phyloP scores from a whole-genome alignment of 2,329 filamentous ascomycete species.

The Apiospora arundinis region DNA sequence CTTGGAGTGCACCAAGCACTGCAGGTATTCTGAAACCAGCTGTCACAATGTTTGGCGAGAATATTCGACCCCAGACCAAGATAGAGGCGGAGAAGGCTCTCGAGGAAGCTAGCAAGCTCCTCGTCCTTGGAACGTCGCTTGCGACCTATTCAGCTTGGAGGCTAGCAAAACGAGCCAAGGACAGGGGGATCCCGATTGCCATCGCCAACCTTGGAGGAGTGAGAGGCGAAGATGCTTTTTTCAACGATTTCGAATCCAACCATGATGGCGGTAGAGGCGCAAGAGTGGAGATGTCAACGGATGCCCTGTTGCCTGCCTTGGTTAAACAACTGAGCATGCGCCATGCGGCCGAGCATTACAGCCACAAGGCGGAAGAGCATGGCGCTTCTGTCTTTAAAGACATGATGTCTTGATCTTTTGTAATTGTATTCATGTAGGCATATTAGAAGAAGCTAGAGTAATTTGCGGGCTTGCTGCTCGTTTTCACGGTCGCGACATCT shows the following conservation, averaged over 20 bases:
- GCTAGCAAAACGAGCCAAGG: constrained; percentile 81
- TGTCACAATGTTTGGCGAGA: constrained; percentile 97
- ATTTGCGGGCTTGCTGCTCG: constrained; percentile 32
- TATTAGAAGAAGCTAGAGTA: constrained; percentile 58
- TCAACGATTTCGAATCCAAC: constrained; percentile 58
- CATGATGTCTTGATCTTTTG: constrained; percentile 58
- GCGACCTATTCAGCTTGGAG: constrained; percentile 97
- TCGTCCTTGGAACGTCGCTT: constrained; percentile 87
- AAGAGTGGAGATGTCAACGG: constrained; percentile 63
- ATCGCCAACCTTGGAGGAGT: constrained; percentile 89
- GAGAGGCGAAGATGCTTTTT: constrained; percentile 78
- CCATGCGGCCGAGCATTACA: constrained; percentile 27
- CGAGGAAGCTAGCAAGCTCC: constrained; percentile 74
- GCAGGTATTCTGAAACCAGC: constrained; percentile 90
- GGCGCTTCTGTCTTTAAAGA: constrained; percentile 59
- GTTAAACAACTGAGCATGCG: constrained; percentile 52
- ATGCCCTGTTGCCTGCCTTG: constrained; percentile 62
- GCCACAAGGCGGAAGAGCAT: constrained; percentile 35
- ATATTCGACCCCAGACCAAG: constrained; percentile 74
- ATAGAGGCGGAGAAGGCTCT: constrained; percentile 78
- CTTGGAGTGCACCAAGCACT: constrained; percentile 69
- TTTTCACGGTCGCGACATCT: constrained; percentile 33
- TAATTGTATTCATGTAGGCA: constrained; percentile 25
- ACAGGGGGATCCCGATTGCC: constrained; percentile 83
- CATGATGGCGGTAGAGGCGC: constrained; percentile 60